Evolutionary conservation across 805 yeast species (phyloP).

Genomic region (Hanseniaspora valbyensis): DNA sequence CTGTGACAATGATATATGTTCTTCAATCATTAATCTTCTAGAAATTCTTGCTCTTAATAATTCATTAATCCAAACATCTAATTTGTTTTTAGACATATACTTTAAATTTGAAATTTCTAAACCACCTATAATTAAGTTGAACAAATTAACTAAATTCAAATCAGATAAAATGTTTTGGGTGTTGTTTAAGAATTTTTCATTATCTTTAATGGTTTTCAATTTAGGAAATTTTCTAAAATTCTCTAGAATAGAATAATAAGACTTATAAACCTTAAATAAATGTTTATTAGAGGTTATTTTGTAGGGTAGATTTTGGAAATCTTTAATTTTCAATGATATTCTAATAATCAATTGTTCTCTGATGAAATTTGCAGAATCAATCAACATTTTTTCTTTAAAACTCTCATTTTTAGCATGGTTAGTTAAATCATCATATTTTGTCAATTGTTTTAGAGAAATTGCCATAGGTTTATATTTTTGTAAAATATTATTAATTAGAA

Average conservation of each 20-base stretch:
- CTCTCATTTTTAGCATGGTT: constrained; percentile 28
- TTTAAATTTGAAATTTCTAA: constrained; percentile 59
- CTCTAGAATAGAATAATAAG: constrained; percentile 80
- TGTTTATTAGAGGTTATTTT: constrained; percentile 77
- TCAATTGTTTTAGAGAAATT: constrained; percentile 77
- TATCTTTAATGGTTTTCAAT: constrained; percentile 62
- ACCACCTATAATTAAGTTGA: constrained; percentile 89
- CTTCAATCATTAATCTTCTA: constrained; percentile 82
- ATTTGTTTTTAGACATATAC: constrained; percentile 45
- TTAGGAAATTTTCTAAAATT: constrained; percentile 63
- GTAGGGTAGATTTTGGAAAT: constrained; percentile 73
- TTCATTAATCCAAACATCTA: constrained; percentile 66
- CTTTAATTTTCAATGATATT: constrained; percentile 66
- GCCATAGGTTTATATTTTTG: constrained; percentile 63
- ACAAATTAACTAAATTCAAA: constrained; percentile 69
- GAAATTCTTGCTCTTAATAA: constrained; percentile 78
- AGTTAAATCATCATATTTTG: constrained; percentile 64
- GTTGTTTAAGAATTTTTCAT: constrained; percentile 56
- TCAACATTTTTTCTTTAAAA: constrained; percentile 56
- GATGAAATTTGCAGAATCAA: constrained; percentile 80
- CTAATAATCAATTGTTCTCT: constrained; percentile 75
- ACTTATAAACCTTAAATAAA: constrained; percentile 75
- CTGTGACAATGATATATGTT: constrained; percentile 69
- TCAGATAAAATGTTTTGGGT: constrained; percentile 54
- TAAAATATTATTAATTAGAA: constrained; percentile 11